These are phyloP conservation scores for Mentha longifolia DNA, from an alignment of 257 asterid species.

Conservation along the genomic window DNA sequence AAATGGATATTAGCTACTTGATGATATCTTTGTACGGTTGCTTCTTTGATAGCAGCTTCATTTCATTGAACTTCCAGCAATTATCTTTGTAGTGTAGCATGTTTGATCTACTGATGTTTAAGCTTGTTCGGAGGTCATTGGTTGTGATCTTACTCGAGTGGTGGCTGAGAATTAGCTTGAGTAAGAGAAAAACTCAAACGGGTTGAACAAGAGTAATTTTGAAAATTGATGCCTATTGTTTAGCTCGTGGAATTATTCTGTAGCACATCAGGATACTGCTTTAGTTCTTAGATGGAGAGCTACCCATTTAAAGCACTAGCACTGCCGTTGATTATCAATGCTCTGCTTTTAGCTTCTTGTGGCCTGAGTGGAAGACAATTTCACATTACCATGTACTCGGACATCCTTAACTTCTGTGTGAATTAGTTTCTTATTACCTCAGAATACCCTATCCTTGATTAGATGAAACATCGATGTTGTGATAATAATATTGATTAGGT, in stretches of 20 bases:
- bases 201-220: slow-evolving; percentile 20
- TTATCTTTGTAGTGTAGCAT: slow-evolving; percentile 32
- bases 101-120: slow-evolving; percentile 36
- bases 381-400: slow-evolving; percentile 23
- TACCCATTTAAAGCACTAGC: slow-evolving; percentile 16
- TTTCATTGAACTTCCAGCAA: slow-evolving; percentile 30
- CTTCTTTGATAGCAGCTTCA: slow-evolving; percentile 27
- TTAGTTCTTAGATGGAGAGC: slow-evolving; percentile 33
- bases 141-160: no score
- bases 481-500: slow-evolving; percentile 5
- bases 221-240: slow-evolving; percentile 28
- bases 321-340: slow-evolving; percentile 20
- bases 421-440: slow-evolving; percentile 22
- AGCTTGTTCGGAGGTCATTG: no score
- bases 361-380: slow-evolving; percentile 19
- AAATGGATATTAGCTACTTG: slow-evolving; percentile 27
- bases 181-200: slow-evolving; percentile 35
- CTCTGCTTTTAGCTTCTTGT: slow-evolving; percentile 1
- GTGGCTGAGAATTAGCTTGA: slow-evolving; percentile 32
- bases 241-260: slow-evolving; percentile 29
- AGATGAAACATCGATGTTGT: slow-evolving; percentile 4
- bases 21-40: slow-evolving; percentile 4
- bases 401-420: slow-evolving; percentile 22
- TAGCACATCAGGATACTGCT: slow-evolving; percentile 26
- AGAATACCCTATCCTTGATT: not conserved